A percentile compares a stretch with the other conserved stretches of the same genome.
These are phyloP conservation scores for Microglena sp. DNA, from an alignment of 139 green algal genomes.

Conservation along the genomic window DNA sequence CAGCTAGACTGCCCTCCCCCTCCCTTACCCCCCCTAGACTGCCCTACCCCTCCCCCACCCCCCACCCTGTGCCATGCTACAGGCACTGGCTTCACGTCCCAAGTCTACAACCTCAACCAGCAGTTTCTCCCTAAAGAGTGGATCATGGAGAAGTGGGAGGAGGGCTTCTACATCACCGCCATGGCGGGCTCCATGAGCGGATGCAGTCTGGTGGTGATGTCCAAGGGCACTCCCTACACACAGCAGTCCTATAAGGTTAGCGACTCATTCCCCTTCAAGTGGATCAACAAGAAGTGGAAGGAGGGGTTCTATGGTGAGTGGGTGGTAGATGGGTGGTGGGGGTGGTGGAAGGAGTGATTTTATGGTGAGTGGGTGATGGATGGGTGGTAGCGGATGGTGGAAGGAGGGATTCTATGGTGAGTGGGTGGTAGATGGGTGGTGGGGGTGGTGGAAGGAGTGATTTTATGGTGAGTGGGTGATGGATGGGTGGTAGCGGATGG, in stretches of 20 bases:
- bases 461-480: no score
- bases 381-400: no score
- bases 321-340: slow-evolving; percentile 69
- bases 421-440: no score
- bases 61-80: no score
- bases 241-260: slow-evolving; percentile 98
- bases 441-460: no score
- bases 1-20: no score
- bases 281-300: slow-evolving; percentile 99
- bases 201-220: slow-evolving; percentile 83
- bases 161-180: slow-evolving; percentile 99
- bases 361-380: no score
- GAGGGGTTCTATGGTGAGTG: slow-evolving; percentile 76
- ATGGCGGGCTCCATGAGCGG: slow-evolving; percentile 79
- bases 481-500: no score
- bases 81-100: slow-evolving; percentile 85
- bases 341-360: no score
- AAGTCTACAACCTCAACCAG: slow-evolving; percentile 25
- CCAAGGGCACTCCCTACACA: slow-evolving; percentile 93
- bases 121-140: slow-evolving; percentile 74
- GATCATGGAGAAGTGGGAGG: slow-evolving; percentile 99
- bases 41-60: no score
- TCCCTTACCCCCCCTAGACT: no score
- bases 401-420: no score
- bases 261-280: slow-evolving; percentile 99